A percentile compares a stretch with the other conserved stretches of the same genome.
These are phyloP conservation scores for Brassica juncea DNA, from an alignment of 345 rosid species.

Conservation along the genomic window DNA sequence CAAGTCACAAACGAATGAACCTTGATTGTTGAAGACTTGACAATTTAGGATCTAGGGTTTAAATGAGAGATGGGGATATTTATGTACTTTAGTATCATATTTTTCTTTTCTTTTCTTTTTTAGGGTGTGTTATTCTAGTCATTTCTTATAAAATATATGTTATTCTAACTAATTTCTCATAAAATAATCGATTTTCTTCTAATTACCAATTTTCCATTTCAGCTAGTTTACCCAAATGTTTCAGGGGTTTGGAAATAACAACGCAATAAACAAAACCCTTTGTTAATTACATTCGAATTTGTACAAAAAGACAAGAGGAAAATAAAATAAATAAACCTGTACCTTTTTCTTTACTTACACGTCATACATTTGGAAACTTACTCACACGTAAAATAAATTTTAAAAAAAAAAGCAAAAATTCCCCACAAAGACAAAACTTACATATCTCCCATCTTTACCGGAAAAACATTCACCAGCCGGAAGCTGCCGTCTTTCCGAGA, in stretches of 20 bases:
- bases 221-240: not conserved
- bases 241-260: constrained; percentile 8
- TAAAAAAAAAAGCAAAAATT: not conserved
- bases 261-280: not conserved
- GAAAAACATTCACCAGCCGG: constrained; percentile 8
- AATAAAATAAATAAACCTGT: constrained; percentile 9
- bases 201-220: not conserved
- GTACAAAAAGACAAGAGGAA: not conserved
- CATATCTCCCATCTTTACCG: constrained; percentile 10
- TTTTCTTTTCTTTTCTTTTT: too few species aligned
- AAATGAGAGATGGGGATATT: too few species aligned
- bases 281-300: constrained; percentile 18
- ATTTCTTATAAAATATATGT: too few species aligned
- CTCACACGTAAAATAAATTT: constrained; percentile 16
- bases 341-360: constrained; percentile 23
- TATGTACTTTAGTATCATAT: too few species aligned
- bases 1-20: too few species aligned
- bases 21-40: too few species aligned
- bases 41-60: too few species aligned
- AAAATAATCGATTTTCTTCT: not conserved
- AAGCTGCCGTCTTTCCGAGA: not conserved
- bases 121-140: too few species aligned
- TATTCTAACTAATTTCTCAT: too few species aligned
- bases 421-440: constrained; percentile 16
- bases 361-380: constrained; percentile 35